Evolutionary conservation across 176 grass and related monocot genomes (phyloP), one percentile per base, ranked within the genome.

Genomic region (Triticum timopheevii): DNA sequence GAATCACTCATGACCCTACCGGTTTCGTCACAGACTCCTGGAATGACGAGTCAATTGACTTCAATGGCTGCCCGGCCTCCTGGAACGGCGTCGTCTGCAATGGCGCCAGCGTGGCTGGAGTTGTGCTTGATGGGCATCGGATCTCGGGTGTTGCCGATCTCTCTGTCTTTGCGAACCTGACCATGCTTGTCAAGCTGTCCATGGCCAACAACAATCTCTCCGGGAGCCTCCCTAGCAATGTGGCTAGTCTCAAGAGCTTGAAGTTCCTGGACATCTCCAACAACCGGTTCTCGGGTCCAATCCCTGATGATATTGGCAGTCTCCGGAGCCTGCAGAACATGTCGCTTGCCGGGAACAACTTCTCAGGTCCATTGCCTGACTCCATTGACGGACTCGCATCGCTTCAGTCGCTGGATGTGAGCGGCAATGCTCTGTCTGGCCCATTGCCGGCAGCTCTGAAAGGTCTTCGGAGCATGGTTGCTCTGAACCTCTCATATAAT

Each of bases 11-110:
- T 35, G 97, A 99, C 81, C 97, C 97, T 0, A 69, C 88, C 0
- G 92, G 97, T 10, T 99, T 91, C 88, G 78, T 99, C 89, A 89
- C 89, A 0, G 92, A 93, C 52, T 99, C 97, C 0, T 99, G 97
- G 97, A 99, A 96, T 1, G 97, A 99, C 11, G 97, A 99, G 82
- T 99, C 94, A 0, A 87, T 99, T 12, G 92, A 99, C 45, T 94
- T 92, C 90, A 96, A 96, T 80, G 97, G 97, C 8, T 99, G 97
- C n/a, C 97, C 97, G 4, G 83, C 92, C 13, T 96, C 94, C 5
- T 99, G 97, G 97, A 99, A 99, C 13, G 97, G 97, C 73, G 85
- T 99, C 5, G 92, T 99, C 56, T 99, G 97, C 68, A 96, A 88
- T 40, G 97, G 92, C 6, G 90, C 82, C 9, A 94, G 89, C n/a